Evolutionary conservation across 495 filamentous ascomycete genomes (phyloP).

Genomic region (Trichoderma parareesei): DNA sequence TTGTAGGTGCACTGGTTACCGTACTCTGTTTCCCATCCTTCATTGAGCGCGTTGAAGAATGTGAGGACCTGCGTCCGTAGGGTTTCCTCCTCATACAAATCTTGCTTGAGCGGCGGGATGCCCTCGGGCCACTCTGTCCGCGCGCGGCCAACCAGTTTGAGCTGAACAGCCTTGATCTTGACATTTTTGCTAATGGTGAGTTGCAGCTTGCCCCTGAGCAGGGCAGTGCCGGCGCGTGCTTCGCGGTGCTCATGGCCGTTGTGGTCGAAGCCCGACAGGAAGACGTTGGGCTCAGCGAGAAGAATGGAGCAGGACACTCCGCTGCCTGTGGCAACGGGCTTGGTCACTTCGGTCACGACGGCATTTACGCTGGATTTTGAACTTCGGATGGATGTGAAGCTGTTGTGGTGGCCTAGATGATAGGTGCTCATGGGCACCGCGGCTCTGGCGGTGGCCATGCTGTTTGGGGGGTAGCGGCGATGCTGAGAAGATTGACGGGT

Average conservation of each 20-base stretch:
- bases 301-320: conserved; percentile 64
- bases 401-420: conserved; percentile 28
- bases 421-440: conserved; percentile 15
- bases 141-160: conserved; percentile 78
- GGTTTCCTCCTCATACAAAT: conserved; percentile 72
- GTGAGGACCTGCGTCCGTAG: conserved; percentile 70
- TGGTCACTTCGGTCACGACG: conserved; percentile 43
- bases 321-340: conserved; percentile 65
- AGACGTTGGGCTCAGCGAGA: conserved; percentile 84
- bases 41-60: conserved; percentile 69
- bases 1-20: conserved; percentile 49
- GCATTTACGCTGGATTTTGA: conserved; percentile 36
- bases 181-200: conserved; percentile 79
- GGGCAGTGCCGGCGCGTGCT: conserved; percentile 52
- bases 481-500: conserved; percentile 3
- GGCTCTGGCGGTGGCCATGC: conserved; percentile 17
- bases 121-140: conserved; percentile 97
- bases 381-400: conserved; percentile 32
- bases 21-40: conserved; percentile 48
- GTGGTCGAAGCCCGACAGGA: conserved; percentile 85
- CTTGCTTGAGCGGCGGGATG: conserved; percentile 80
- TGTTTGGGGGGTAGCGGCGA: conserved; percentile 21
- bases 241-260: conserved; percentile 56
- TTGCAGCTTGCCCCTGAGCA: conserved; percentile 77
- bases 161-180: conserved; percentile 88